These are phyloP conservation scores for Penicillium sp. DNA, from an alignment of 2,329 filamentous ascomycete genomes.

Conservation along the genomic window DNA sequence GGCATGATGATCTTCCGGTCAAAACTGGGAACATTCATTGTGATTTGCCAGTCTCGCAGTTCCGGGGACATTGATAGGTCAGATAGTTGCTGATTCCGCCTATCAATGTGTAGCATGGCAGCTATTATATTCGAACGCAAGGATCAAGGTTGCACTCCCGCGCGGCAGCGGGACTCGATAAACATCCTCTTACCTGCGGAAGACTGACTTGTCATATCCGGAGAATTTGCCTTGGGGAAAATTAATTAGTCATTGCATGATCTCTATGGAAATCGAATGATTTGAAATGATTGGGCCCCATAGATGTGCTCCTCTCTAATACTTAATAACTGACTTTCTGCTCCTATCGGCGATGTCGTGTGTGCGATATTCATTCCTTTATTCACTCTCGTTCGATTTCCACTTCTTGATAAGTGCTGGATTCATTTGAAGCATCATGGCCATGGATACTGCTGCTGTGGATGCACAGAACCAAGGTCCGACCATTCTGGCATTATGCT, in stretches of 20 bases:
- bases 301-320: not conserved
- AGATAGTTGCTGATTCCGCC: not conserved
- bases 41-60: not conserved
- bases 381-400: not conserved
- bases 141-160: not conserved
- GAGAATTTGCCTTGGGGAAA: not conserved
- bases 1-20: not conserved
- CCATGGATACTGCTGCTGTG: constrained; percentile 1
- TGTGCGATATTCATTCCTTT: not conserved
- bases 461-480: constrained; percentile 10
- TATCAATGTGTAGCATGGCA: not conserved
- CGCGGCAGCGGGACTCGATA: not conserved
- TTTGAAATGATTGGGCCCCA: not conserved
- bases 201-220: not conserved
- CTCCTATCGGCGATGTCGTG: not conserved
- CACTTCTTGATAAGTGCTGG: not conserved
- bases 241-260: not conserved
- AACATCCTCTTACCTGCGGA: not conserved
- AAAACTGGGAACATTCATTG: not conserved
- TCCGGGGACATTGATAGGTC: not conserved
- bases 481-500: constrained; percentile 21
- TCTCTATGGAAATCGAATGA: not conserved
- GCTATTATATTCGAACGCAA: not conserved
- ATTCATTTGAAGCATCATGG: not conserved
- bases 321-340: not conserved